Conservation (phyloP, 352 stramenopile genomes). For the Phytophthora macrochlamydospora region DNA sequence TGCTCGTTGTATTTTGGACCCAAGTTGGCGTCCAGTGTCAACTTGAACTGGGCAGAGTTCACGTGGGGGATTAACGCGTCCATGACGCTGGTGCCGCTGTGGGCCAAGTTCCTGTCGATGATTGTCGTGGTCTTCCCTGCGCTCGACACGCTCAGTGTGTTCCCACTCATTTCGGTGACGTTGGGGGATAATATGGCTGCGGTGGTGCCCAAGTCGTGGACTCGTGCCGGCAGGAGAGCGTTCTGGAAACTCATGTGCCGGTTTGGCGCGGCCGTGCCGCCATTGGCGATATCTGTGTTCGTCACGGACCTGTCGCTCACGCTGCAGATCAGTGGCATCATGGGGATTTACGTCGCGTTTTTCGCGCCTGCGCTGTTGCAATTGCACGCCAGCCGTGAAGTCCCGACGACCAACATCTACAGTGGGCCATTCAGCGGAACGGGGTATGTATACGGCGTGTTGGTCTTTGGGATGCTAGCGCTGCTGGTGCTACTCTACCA, state of each 20-base stretch:
- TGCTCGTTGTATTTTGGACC: slow-evolving; percentile 88
- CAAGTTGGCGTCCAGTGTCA: slow-evolving; percentile 82
- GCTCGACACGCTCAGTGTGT: slow-evolving; percentile 90
- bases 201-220: slow-evolving; percentile 53
- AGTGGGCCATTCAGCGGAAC: slow-evolving; percentile 63
- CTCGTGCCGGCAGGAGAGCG: slow-evolving; percentile 30
- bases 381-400: slow-evolving; percentile 53
- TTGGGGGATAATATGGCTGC: slow-evolving; percentile 91
- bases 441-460: slow-evolving; percentile 61
- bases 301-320: slow-evolving; percentile 87
- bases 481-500: slow-evolving; percentile 69
- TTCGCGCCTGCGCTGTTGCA: slow-evolving; percentile 80
- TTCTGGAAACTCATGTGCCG: slow-evolving; percentile 83
- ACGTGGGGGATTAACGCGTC: slow-evolving; percentile 74
- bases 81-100: slow-evolving; percentile 52
- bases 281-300: slow-evolving; percentile 78
- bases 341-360: slow-evolving; percentile 84
- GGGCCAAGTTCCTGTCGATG: slow-evolving; percentile 66
- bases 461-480: slow-evolving; percentile 68
- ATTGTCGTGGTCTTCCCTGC: slow-evolving; percentile 91
- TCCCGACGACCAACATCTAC: slow-evolving; percentile 62
- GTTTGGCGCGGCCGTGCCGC: slow-evolving; percentile 77
- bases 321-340: slow-evolving; percentile 84
- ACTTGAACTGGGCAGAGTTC: slow-evolving; percentile 92
- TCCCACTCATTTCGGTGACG: slow-evolving; percentile 92